Conservation (phyloP, 2,329 filamentous ascomycete species). For the Colletotrichum sp. region DNA sequence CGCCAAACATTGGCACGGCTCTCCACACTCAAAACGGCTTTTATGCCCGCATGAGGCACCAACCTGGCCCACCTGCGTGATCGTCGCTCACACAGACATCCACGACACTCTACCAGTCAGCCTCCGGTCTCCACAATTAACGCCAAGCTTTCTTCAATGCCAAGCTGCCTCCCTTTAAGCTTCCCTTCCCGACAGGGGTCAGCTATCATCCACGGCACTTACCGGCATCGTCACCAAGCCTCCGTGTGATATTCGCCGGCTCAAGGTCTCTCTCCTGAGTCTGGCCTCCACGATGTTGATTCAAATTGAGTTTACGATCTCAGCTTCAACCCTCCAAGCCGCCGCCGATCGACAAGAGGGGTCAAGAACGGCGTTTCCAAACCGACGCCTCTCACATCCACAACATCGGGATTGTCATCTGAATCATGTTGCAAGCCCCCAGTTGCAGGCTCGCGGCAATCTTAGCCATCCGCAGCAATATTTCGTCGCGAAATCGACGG, state of each 20-base stretch:
- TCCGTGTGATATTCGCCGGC: neutral
- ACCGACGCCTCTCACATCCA: neutral
- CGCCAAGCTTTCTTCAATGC: conserved; percentile 12
- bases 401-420: neutral
- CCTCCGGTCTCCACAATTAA: neutral
- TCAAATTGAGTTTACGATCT: conserved; percentile 7
- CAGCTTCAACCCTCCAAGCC: neutral
- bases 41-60: conserved; percentile 5
- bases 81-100: conserved; percentile 15
- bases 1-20: conserved; percentile 12
- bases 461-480: neutral
- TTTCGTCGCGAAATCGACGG: neutral
- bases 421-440: neutral
- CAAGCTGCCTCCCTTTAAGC: neutral
- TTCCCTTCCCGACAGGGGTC: neutral
- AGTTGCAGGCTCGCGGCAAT: neutral
- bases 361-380: neutral
- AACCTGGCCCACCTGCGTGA: conserved; percentile 18
- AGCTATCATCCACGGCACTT: neutral
- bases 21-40: conserved; percentile 14
- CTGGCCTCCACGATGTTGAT: neutral
- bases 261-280: neutral
- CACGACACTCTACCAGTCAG: neutral
- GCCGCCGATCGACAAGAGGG: neutral
- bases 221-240: neutral